Percentiles rank a stretch among this genome's conserved stretches.
phyloP scores from a whole-genome alignment of 352 stramenopile genomes.

The Phytophthora hybrid region DNA sequence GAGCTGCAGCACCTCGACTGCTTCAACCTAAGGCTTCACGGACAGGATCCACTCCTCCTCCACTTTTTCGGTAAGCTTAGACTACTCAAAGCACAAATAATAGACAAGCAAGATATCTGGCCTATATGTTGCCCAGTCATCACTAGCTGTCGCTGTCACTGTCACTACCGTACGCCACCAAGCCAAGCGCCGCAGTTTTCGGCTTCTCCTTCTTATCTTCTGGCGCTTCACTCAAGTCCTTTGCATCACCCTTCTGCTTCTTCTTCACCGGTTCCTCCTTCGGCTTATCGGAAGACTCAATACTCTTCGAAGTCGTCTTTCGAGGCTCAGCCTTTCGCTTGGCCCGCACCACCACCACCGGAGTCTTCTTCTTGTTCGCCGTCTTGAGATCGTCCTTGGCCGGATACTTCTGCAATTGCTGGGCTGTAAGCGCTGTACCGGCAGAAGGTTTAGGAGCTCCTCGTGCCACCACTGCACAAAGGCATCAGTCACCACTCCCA shows the following conservation, averaged over 20 bases:
- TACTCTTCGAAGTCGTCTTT: constrained; percentile 28
- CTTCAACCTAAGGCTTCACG: constrained; percentile 33
- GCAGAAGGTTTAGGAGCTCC: constrained; percentile 43
- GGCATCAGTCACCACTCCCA: constrained; percentile 2
- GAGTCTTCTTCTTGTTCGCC: constrained; percentile 34
- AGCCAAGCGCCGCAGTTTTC: constrained; percentile 25
- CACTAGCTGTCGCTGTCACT: constrained; percentile 63
- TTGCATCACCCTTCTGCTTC: constrained; percentile 31
- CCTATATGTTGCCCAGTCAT: not conserved
- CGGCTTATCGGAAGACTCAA: constrained; percentile 10
- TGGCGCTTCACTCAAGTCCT: not conserved
- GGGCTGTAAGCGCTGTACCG: constrained; percentile 25
- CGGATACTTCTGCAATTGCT: constrained; percentile 43
- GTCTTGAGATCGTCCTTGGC: constrained; percentile 43
- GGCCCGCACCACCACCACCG: constrained; percentile 58
- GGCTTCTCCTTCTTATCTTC: constrained; percentile 21
- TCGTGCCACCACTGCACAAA: constrained; percentile 60
- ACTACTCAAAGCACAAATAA: not conserved
- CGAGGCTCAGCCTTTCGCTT: constrained; percentile 54
- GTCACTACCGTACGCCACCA: constrained; percentile 77
- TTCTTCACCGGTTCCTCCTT: constrained; percentile 26
- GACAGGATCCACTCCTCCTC: constrained; percentile 29
- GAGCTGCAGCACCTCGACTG: constrained; percentile 25
- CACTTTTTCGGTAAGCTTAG: constrained; percentile 38
- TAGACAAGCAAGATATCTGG: constrained; percentile 1